These are phyloP conservation scores for Porcisia deanei DNA, from an alignment of 208 protist genomes.

Conservation along the genomic window DNA sequence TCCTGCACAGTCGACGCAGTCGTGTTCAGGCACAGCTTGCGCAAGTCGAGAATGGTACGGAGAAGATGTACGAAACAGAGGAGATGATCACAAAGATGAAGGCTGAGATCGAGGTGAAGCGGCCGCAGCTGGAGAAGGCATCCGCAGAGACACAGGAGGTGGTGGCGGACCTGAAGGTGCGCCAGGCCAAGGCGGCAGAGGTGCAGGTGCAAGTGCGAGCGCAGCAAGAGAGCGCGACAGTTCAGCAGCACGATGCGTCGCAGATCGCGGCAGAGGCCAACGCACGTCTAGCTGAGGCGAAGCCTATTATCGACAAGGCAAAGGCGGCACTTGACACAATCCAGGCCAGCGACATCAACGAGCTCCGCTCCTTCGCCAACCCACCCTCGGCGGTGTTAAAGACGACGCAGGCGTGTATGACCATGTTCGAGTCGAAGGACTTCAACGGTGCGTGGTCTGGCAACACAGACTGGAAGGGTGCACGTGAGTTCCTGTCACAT, in stretches of 20 bases:
- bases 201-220: constrained; percentile 89
- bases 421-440: constrained; percentile 95
- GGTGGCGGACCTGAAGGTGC: constrained; percentile 87
- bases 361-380: constrained; percentile 94
- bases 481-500: constrained; percentile 91
- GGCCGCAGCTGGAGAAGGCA: constrained; percentile 89
- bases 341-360: constrained; percentile 94
- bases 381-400: constrained; percentile 95
- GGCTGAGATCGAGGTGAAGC: constrained; percentile 90
- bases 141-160: constrained; percentile 89
- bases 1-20: constrained; percentile 80
- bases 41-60: constrained; percentile 88
- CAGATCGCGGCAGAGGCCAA: constrained; percentile 91
- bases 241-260: constrained; percentile 85
- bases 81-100: constrained; percentile 93
- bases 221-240: constrained; percentile 90
- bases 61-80: constrained; percentile 93
- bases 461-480: constrained; percentile 90
- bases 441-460: constrained; percentile 88
- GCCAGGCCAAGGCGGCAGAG: constrained; percentile 84
- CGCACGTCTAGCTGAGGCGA: constrained; percentile 91
- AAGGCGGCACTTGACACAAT: constrained; percentile 95
- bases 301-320: constrained; percentile 92
- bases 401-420: constrained; percentile 96
- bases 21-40: constrained; percentile 88